These are phyloP conservation scores for Berkeleyomyces basicola DNA, from an alignment of 2,329 filamentous ascomycete genomes.

Conservation along the genomic window DNA sequence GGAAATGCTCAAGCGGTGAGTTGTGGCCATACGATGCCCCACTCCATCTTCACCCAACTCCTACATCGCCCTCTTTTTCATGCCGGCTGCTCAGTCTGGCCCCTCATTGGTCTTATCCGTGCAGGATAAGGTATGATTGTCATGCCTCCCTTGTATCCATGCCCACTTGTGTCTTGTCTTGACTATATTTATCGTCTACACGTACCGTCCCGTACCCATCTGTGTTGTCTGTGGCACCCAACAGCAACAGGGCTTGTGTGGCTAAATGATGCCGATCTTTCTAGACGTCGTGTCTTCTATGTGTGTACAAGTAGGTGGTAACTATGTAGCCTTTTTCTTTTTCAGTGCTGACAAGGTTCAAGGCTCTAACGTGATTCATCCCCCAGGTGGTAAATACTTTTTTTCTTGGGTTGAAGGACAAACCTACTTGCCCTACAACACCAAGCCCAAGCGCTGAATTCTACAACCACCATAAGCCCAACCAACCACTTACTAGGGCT, in stretches of 20 bases:
- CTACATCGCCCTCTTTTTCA: slow-evolving; percentile 1
- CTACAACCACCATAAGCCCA: too few species aligned
- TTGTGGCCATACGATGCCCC: neutral
- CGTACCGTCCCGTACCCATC: neutral
- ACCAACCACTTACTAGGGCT: too few species aligned
- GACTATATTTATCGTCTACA: too few species aligned
- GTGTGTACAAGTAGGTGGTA: too few species aligned
- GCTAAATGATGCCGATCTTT: slow-evolving; percentile 4
- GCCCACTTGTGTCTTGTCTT: neutral
- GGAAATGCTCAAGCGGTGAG: slow-evolving; percentile 2
- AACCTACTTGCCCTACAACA: too few species aligned
- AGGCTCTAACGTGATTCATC: neutral
- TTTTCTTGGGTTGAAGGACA: too few species aligned
- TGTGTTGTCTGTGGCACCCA: slow-evolving; percentile 3
- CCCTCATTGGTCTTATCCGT: neutral
- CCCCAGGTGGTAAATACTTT: too few species aligned
- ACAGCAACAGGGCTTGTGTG: slow-evolving; percentile 3
- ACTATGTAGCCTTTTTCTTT: neutral
- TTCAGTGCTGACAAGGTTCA: slow-evolving; percentile 2
- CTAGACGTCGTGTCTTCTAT: slow-evolving; percentile 5
- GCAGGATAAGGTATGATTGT: slow-evolving; percentile 3
- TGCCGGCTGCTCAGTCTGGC: neutral
- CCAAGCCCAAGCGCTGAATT: too few species aligned
- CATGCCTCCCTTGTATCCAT: neutral
- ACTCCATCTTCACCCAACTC: slow-evolving; percentile 1